These are phyloP conservation scores for Amphibolis antarctica DNA, from an alignment of 106 monocot species.

Conservation along the genomic window DNA sequence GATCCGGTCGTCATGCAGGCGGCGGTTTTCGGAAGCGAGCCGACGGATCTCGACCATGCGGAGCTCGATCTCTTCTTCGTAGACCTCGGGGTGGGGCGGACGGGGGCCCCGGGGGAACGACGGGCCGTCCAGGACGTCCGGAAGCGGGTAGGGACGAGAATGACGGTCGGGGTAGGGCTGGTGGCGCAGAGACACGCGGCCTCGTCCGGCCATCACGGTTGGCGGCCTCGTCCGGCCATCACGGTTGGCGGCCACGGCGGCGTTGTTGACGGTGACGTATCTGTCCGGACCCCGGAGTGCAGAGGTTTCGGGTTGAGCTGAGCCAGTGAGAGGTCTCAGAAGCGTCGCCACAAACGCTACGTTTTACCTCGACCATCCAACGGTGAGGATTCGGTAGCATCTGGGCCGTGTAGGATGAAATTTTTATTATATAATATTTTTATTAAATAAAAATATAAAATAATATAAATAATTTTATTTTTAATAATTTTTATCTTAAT, in stretches of 20 bases:
- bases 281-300: no score
- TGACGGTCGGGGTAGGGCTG: constrained; percentile 7
- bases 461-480: no score
- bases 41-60: constrained; percentile 16
- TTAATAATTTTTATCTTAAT: no score
- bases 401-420: no score
- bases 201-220: constrained; percentile 12
- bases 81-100: constrained; percentile 12
- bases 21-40: constrained; percentile 14
- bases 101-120: constrained; percentile 2
- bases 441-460: no score
- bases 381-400: no score
- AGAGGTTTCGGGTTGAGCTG: no score
- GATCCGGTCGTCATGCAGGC: constrained; percentile 7
- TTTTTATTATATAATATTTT: no score
- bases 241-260: not conserved
- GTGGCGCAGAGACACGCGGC: constrained; percentile 9
- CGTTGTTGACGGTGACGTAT: no score
- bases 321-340: no score
- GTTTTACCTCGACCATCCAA: no score
- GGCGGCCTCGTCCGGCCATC: constrained; percentile 14
- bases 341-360: no score
- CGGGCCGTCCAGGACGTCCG: constrained; percentile 7
- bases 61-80: constrained; percentile 26
- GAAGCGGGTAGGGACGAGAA: constrained; percentile 4